Base-by-base conservation (phyloP, 495 filamentous ascomycete species). In the Friedmanniomyces endolithicus region DNA sequence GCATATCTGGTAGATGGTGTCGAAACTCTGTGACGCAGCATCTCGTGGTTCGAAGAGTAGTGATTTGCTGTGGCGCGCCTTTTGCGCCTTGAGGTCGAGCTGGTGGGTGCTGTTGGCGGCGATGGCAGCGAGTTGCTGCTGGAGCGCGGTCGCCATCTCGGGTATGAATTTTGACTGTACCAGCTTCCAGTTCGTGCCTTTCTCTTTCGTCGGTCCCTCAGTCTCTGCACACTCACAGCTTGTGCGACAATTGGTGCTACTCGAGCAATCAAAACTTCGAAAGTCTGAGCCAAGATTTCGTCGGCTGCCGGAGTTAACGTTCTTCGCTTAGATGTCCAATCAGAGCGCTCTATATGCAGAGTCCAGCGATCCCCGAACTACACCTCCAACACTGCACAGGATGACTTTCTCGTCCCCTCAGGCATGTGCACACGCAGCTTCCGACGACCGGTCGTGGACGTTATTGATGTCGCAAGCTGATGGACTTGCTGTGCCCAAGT, bases 51-150 rank as follows among this genome's bases (percentile, higher is more conserved):
- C 88, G 69, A 89, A 99, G 51, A 99, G 83, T 50, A 99, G 68
- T 16, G 92, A 97, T 63, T 92, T 86, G 46, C 86, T 87, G 72
- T 97, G 90, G 24, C 86, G 77, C 37, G 84, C 75, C 69, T 87
- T 89, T 69, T 95, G 85, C 48, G 87, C 85, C 66, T 94, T 94
- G 45, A 94, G 79, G 64, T 97, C 85, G 54, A 97, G 79, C 44
- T 72, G 67, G 43, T 68, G 68, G 25, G 69, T 71, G 58, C 61
- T 67, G 48, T 64, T 64, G 4, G 64, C 59, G 2, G 66, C 66
- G 48, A 72, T 71, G 16, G 53, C 53, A 41, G 67, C 67, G 43
- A 72, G 67, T 61, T 72, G 70, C 53, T 65, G 63, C 57, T 71
- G 67, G 1, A 72, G 64, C 7, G 66, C 63, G 16, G 67, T 63